Percentiles rank a stretch among this genome's conserved stretches.
Evolutionary conservation across 2,329 filamentous ascomycete genomes (phyloP).

Genomic region (Westerdykella ornata): DNA sequence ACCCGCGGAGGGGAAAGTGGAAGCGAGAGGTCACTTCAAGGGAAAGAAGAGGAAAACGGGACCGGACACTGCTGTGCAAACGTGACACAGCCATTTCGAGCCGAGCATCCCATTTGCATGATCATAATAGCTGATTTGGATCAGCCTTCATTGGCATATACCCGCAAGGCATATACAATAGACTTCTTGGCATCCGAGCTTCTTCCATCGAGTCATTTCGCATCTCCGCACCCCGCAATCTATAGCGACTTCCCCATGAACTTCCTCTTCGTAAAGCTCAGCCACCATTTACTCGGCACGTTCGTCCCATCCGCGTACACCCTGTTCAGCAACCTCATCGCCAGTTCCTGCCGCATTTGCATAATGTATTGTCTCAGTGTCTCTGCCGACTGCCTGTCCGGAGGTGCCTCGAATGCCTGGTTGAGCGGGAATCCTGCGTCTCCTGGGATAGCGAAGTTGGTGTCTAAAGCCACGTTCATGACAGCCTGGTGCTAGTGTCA

Average conservation of each 20-base stretch:
- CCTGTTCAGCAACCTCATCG: conserved; percentile 70
- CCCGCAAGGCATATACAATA: neutral
- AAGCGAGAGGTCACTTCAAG: conserved; percentile 68
- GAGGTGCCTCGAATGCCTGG: conserved; percentile 89
- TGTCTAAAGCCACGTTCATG: conserved; percentile 83
- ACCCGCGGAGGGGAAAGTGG: conserved; percentile 70
- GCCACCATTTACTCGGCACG: conserved; percentile 78
- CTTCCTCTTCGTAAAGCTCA: conserved; percentile 98
- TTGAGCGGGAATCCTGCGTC: conserved; percentile 91
- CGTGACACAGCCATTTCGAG: conserved; percentile 2
- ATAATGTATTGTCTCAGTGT: conserved; percentile 79
- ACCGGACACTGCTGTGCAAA: conserved; percentile 8
- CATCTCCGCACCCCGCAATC: neutral
- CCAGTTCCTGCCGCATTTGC: conserved; percentile 90
- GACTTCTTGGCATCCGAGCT: neutral
- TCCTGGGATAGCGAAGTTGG: conserved; percentile 87
- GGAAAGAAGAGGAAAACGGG: conserved; percentile 58
- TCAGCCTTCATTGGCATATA: neutral
- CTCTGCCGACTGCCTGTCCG: conserved; percentile 83
- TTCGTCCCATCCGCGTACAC: conserved; percentile 69
- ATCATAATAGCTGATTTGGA: too few relatives aligned
- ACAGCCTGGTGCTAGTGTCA: conserved; percentile 54
- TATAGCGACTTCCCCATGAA: conserved; percentile 83
- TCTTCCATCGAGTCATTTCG: neutral
- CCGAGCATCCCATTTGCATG: too few relatives aligned